These are phyloP conservation scores for Boletales sp. DNA, from an alignment of 768 basidiomycete genomes.

Conservation along the genomic window DNA sequence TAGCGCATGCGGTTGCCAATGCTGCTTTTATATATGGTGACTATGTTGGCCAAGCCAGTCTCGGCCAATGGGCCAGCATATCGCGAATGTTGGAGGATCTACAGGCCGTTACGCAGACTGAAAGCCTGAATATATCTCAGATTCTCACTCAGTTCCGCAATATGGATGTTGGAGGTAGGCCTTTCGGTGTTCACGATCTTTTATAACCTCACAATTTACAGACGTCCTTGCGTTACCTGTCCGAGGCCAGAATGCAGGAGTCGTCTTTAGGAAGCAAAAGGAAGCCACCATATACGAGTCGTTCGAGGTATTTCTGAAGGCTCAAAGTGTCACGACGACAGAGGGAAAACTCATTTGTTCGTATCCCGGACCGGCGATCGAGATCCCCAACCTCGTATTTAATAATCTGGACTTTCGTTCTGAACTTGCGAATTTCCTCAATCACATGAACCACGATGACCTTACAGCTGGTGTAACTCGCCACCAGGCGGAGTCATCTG, in stretches of 20 bases:
- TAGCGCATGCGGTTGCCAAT: neutral
- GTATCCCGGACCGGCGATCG: conserved; percentile 43
- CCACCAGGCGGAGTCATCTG: conserved; percentile 27
- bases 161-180: no score
- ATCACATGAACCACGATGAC: conserved; percentile 29
- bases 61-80: neutral
- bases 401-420: conserved; percentile 28
- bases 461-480: conserved; percentile 12
- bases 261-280: conserved; percentile 33
- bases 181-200: neutral
- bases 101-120: neutral
- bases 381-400: conserved; percentile 28
- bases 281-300: conserved; percentile 2
- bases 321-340: conserved; percentile 31
- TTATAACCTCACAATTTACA: conserved; percentile 10
- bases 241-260: conserved; percentile 44
- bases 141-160: neutral
- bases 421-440: conserved; percentile 38
- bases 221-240: conserved; percentile 38
- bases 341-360: conserved; percentile 42
- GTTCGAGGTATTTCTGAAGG: conserved; percentile 42
- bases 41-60: neutral
- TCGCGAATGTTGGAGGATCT: neutral
- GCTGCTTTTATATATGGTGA: neutral
- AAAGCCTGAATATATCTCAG: neutral